A percentile compares a stretch with the other conserved stretches of the same genome.
These are phyloP conservation scores for Glaciozyma antarctica DNA, from an alignment of 768 basidiomycete genomes.

Conservation along the genomic window DNA sequence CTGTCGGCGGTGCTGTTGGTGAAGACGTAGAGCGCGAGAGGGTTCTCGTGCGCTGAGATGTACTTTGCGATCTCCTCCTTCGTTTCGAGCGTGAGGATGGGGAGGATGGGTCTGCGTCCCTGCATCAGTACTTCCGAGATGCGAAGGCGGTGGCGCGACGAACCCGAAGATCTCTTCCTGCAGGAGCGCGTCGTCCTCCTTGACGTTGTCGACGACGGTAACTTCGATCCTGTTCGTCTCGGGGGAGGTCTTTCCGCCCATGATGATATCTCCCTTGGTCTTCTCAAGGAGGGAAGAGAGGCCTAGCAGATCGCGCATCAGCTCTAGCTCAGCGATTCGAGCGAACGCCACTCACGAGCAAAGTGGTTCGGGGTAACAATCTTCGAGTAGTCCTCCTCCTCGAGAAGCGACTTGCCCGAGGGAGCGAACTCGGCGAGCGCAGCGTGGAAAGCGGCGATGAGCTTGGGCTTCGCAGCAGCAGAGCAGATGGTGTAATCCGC, in stretches of 20 bases:
- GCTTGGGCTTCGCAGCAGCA: conserved; percentile 5
- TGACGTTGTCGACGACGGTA: conserved; percentile 59
- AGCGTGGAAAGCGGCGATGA: conserved; percentile 15
- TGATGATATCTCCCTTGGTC: conserved; percentile 56
- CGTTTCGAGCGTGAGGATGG: conserved; percentile 60
- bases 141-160: too few species aligned
- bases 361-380: conserved; percentile 46
- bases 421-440: conserved; percentile 7
- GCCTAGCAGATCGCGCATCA: conserved; percentile 46
- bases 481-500: conserved; percentile 24
- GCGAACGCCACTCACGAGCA: too few species aligned
- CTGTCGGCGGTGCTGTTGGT: conserved; percentile 53
- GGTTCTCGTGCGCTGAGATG: conserved; percentile 41
- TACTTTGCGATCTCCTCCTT: conserved; percentile 60
- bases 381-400: conserved; percentile 35
- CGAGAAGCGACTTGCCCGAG: background rate
- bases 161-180: conserved; percentile 65
- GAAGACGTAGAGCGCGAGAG: conserved; percentile 70
- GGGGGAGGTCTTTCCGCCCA: conserved; percentile 57
- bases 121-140: too few species aligned
- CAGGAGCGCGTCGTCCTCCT: conserved; percentile 61
- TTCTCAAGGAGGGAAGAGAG: conserved; percentile 49
- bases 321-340: too few species aligned
- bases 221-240: conserved; percentile 58
- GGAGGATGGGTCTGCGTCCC: conserved; percentile 50